These are phyloP conservation scores for Trichoderma semiorbis DNA, from an alignment of 2,329 filamentous ascomycete species.

Conservation along the genomic window DNA sequence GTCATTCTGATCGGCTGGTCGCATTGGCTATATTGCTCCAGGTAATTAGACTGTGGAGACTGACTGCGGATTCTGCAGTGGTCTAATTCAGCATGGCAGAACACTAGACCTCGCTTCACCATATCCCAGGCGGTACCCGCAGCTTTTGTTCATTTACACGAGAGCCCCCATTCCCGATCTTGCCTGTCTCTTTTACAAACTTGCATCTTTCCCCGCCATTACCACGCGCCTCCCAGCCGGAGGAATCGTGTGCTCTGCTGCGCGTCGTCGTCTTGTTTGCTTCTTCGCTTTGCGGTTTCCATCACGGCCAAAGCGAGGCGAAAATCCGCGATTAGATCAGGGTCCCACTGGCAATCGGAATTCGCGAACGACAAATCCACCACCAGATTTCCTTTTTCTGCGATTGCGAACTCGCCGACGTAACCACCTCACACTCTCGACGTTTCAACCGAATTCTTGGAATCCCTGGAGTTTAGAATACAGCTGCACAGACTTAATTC, in stretches of 20 bases:
- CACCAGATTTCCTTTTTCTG: background rate
- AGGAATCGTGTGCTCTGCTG: background rate
- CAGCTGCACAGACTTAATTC: background rate
- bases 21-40: conserved; percentile 24
- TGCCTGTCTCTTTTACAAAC: conserved; percentile 11
- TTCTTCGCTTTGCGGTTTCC: background rate
- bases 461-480: background rate
- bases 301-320: background rate
- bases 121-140: conserved; percentile 7
- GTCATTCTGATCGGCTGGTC: conserved; percentile 24
- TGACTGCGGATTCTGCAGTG: conserved; percentile 4
- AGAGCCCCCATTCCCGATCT: conserved; percentile 12
- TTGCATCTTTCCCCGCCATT: conserved; percentile 11
- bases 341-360: conserved; percentile 6
- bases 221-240: background rate
- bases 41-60: conserved; percentile 24
- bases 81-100: conserved; percentile 13
- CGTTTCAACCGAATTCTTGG: background rate
- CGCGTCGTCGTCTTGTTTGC: background rate
- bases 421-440: background rate
- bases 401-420: background rate
- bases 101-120: conserved; percentile 15
- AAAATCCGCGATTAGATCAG: background rate
- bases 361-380: conserved; percentile 1
- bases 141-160: conserved; percentile 15